These are phyloP conservation scores for Candida berthetii DNA, from an alignment of 805 yeast genomes.

Conservation along the genomic window DNA sequence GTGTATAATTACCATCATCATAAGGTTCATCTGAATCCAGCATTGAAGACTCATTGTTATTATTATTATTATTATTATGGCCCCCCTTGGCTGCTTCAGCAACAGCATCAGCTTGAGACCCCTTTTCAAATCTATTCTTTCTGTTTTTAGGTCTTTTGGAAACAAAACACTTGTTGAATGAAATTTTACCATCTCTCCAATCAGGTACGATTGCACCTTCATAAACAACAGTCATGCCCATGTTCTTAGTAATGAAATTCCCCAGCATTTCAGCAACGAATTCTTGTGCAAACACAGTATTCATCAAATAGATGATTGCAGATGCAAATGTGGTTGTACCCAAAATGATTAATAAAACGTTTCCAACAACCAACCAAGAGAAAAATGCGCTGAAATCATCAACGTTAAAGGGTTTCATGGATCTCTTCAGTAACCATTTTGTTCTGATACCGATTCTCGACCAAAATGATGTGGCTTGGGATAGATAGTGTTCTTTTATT, in stretches of 20 bases:
- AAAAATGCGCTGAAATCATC: slow-evolving; percentile 89
- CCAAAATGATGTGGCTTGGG: slow-evolving; percentile 32
- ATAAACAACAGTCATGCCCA: slow-evolving; percentile 78
- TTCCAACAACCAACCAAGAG: slow-evolving; percentile 89
- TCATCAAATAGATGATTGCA: slow-evolving; percentile 64
- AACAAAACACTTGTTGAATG: slow-evolving; percentile 79
- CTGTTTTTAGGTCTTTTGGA: slow-evolving; percentile 70
- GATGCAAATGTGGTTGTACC: slow-evolving; percentile 95
- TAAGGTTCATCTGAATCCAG: slow-evolving; percentile 27
- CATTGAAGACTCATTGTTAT: slow-evolving; percentile 1
- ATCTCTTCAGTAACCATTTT: slow-evolving; percentile 72
- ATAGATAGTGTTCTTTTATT: slow-evolving; percentile 34
- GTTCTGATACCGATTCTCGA: slow-evolving; percentile 40
- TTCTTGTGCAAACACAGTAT: slow-evolving; percentile 55
- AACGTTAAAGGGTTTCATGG: slow-evolving; percentile 80
- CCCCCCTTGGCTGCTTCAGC: slow-evolving; percentile 24
- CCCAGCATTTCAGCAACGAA: slow-evolving; percentile 79
- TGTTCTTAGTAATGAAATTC: slow-evolving; percentile 73
- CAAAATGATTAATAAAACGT: slow-evolving; percentile 66
- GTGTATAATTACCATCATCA: slow-evolving; percentile 95
- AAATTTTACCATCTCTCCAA: slow-evolving; percentile 84
- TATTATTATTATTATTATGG: too few species aligned
- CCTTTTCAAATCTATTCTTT: slow-evolving; percentile 50
- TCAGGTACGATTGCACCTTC: slow-evolving; percentile 94
- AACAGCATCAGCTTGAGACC: slow-evolving; percentile 67